These are phyloP conservation scores for Golubevia sp. DNA, from an alignment of 1,284 basidiomycete species.

Conservation along the genomic window DNA sequence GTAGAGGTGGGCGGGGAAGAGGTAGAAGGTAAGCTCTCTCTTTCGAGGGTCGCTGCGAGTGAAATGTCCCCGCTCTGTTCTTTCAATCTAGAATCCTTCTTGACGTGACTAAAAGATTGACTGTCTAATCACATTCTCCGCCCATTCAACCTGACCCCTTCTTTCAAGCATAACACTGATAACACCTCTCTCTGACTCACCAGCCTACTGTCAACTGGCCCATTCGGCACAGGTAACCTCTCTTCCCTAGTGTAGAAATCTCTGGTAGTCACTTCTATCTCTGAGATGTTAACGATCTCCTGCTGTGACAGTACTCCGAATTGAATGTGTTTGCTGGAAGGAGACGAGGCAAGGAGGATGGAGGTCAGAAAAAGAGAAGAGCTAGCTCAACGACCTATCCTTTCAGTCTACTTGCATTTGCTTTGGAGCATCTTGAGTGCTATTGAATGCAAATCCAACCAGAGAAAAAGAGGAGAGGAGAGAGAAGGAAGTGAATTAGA, in stretches of 20 bases:
- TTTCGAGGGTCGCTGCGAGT: too few relatives aligned
- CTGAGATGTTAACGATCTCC: conserved; percentile 59
- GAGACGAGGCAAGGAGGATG: too few relatives aligned
- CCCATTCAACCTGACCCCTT: not conserved
- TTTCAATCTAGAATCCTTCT: too few relatives aligned
- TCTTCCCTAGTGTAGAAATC: conserved; percentile 50
- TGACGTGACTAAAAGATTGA: too few relatives aligned
- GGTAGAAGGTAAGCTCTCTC: not conserved
- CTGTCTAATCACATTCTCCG: not conserved
- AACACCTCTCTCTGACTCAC: too few relatives aligned
- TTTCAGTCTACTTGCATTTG: too few relatives aligned
- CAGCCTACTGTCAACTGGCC: conserved; percentile 53
- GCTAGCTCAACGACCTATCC: not conserved
- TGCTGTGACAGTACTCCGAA: conserved; percentile 60
- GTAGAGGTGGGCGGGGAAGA: not conserved
- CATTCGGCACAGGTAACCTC: conserved; percentile 46
- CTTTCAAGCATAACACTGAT: too few relatives aligned
- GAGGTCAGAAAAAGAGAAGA: not conserved
- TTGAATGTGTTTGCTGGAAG: conserved; percentile 53
- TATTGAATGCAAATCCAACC: too few relatives aligned
- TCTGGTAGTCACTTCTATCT: conserved; percentile 53
- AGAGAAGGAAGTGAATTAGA: not conserved
- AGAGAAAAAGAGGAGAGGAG: too few relatives aligned
- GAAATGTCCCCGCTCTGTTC: too few relatives aligned
- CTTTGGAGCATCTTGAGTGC: too few relatives aligned